These are phyloP conservation scores for Agarophyton chilense DNA, from an alignment of 23 red algal species.

Conservation along the genomic window DNA sequence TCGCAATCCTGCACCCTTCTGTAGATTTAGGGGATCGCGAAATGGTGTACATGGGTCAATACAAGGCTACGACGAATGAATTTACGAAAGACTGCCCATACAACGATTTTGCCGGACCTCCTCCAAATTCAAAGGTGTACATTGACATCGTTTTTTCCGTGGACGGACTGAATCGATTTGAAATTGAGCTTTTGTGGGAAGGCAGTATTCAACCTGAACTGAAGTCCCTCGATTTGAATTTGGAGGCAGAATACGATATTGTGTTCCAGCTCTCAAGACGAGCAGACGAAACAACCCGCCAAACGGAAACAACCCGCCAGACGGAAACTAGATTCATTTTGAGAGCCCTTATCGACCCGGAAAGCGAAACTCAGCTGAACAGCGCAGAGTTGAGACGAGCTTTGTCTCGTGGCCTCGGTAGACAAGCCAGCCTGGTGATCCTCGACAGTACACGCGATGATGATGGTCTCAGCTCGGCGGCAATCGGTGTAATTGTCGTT, in stretches of 20 bases:
- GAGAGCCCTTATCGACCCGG: not conserved
- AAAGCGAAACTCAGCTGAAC: not conserved
- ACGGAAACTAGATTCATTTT: not conserved
- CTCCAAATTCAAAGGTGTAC: conserved; percentile 11
- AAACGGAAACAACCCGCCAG: not conserved
- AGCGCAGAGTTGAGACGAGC: not conserved
- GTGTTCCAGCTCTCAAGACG: not conserved
- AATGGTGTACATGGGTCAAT: conserved; percentile 13
- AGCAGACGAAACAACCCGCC: too few species aligned
- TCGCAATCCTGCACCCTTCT: conserved; percentile 71
- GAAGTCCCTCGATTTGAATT: not conserved
- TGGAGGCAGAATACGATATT: not conserved
- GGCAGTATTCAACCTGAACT: not conserved
- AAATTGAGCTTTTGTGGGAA: conserved; percentile 14
- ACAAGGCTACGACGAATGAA: not conserved
- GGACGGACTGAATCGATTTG: conserved; percentile 15
- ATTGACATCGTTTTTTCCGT: not conserved
- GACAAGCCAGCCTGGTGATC: not conserved
- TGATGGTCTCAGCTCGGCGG: not conserved
- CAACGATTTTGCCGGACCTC: conserved; percentile 18
- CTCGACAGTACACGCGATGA: not conserved
- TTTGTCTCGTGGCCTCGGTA: not conserved
- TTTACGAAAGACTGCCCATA: conserved; percentile 29
- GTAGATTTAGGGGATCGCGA: conserved; percentile 4
- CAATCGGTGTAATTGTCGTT: not conserved